phyloP scores from a whole-genome alignment of 306 rosid genomes.

The Citrullus colocynthis region DNA sequence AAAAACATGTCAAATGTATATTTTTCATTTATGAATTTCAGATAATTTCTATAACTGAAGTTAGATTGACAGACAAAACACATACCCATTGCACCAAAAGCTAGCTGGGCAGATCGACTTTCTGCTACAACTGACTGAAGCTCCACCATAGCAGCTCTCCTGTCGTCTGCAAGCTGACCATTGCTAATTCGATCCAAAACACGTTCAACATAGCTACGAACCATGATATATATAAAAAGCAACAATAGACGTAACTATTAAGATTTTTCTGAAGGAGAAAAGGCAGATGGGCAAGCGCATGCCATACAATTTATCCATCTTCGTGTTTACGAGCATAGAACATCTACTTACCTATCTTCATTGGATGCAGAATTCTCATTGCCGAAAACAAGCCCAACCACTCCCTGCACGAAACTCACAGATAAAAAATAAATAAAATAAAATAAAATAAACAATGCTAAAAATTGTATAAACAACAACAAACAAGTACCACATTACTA shows the following conservation, averaged over 20 bases:
- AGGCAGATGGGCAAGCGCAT: neutral
- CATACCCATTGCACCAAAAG: slow-evolving; percentile 93
- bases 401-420: slow-evolving; percentile 38
- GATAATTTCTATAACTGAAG: neutral
- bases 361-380: slow-evolving; percentile 65
- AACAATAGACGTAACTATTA: neutral
- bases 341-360: slow-evolving; percentile 53
- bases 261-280: neutral
- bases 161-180: slow-evolving; percentile 75
- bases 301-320: neutral
- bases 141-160: slow-evolving; percentile 77
- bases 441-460: neutral
- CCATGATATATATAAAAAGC: neutral
- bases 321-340: neutral
- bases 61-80: neutral
- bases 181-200: slow-evolving; percentile 87
- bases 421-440: neutral
- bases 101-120: slow-evolving; percentile 60
- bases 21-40: neutral
- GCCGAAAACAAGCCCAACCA: slow-evolving; percentile 82
- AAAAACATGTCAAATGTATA: slow-evolving; percentile 8
- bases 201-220: slow-evolving; percentile 65
- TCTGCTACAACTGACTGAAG: slow-evolving; percentile 86
- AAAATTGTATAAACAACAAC: neutral
- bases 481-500: neutral